Evolutionary conservation across 2,329 filamentous ascomycete genomes (phyloP).

Genomic region (Fusarium aywerte): DNA sequence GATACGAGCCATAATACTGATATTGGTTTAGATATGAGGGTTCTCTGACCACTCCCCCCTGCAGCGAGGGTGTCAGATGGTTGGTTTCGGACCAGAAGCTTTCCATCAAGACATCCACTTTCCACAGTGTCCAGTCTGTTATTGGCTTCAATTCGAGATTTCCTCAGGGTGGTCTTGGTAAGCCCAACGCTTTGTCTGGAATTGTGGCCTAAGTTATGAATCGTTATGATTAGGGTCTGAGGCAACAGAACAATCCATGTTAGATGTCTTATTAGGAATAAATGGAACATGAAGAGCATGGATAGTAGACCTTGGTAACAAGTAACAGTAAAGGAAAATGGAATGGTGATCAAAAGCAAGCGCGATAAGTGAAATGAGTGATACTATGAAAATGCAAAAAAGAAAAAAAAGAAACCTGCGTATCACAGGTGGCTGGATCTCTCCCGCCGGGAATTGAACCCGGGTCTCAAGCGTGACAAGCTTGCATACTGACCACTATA

Average conservation of each 20-base stretch:
- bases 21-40: conserved; percentile 57
- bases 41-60: conserved; percentile 71
- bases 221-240: not conserved
- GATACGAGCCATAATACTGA: not conserved
- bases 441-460: conserved; percentile 26
- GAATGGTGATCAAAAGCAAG: conserved; percentile 1
- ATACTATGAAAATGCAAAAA: fast-evolving
- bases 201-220: not conserved
- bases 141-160: conserved; percentile 33
- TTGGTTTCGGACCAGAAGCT: conserved; percentile 62
- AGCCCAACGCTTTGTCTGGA: conserved; percentile 19
- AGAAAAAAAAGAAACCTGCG: conserved; percentile 5
- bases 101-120: conserved; percentile 53
- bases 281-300: not conserved
- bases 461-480: conserved; percentile 25
- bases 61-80: conserved; percentile 67
- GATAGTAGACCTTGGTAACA: not conserved
- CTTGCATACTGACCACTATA: conserved; percentile 29
- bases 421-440: conserved; percentile 24
- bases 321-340: not conserved
- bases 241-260: not conserved
- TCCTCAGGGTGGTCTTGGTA: conserved; percentile 19
- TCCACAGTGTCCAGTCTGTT: conserved; percentile 19
- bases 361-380: fast-evolving
- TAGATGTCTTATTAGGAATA: not conserved